A percentile compares a stretch with the other conserved stretches of the same genome.
Conservation (phyloP, 805 yeast genomes). For the Candida oleophila region DNA sequence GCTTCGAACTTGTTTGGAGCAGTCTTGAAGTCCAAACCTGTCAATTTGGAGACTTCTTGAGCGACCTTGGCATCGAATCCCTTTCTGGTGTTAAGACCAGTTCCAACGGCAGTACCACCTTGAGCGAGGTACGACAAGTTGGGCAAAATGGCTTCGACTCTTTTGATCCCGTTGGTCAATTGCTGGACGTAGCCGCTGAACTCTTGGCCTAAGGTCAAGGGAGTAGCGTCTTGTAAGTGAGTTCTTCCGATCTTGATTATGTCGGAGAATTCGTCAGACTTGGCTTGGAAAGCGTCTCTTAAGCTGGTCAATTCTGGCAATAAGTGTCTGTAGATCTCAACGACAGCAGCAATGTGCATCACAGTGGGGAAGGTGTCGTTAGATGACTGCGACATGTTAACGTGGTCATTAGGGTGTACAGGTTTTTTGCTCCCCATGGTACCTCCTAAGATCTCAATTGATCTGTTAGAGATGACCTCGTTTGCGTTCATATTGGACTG, state of each 20-base stretch:
- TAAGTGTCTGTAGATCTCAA: constrained; percentile 73
- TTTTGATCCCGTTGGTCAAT: constrained; percentile 81
- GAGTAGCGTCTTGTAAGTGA: constrained; percentile 98
- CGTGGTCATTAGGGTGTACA: constrained; percentile 98
- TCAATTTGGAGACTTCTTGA: constrained; percentile 75
- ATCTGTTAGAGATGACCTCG: constrained; percentile 97
- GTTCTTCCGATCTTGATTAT: constrained; percentile 99
- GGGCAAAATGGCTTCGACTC: constrained; percentile 77
- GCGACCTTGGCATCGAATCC: constrained; percentile 91
- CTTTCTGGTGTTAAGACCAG: constrained; percentile 91
- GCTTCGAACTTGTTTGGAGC: constrained; percentile 99
- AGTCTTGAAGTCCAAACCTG: constrained; percentile 86
- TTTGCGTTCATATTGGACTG: constrained; percentile 99
- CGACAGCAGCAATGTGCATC: constrained; percentile 98
- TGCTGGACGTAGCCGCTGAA: constrained; percentile 96
- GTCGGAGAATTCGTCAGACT: constrained; percentile 78
- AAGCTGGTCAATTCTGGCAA: constrained; percentile 78
- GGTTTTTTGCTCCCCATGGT: constrained; percentile 87
- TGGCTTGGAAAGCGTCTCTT: constrained; percentile 73
- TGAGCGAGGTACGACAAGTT: constrained; percentile 85
- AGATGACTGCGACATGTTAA: constrained; percentile 97
- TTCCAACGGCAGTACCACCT: constrained; percentile 99
- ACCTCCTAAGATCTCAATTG: constrained; percentile 95
- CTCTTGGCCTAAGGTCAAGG: constrained; percentile 96
- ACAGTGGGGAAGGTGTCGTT: constrained; percentile 99